Evolutionary conservation across 306 rosid species (phyloP).

Genomic region (Medicago lupulina): DNA sequence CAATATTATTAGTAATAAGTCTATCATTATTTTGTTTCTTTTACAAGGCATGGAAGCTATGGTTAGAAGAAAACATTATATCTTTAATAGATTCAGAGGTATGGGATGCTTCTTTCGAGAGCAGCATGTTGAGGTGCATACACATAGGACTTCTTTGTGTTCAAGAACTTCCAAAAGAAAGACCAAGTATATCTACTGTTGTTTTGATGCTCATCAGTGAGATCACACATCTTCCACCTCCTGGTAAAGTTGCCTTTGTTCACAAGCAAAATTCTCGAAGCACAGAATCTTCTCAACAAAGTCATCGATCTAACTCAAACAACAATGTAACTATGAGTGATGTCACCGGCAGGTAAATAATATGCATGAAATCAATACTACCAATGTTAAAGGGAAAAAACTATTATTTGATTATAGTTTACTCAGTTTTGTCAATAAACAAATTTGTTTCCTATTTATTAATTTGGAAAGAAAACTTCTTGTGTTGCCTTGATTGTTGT

Average conservation of each 20-base stretch:
- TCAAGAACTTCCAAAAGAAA: slow-evolving; percentile 50
- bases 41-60: slow-evolving; percentile 48
- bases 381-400: no score
- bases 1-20: neutral
- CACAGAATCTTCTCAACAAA: slow-evolving; percentile 37
- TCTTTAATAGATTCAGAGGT: slow-evolving; percentile 42
- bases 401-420: neutral
- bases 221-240: slow-evolving; percentile 48
- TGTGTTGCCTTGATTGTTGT: neutral
- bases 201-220: slow-evolving; percentile 55
- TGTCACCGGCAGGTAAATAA: slow-evolving; percentile 39
- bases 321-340: slow-evolving; percentile 48
- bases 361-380: neutral
- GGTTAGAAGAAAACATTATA: slow-evolving; percentile 38
- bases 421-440: slow-evolving; percentile 14
- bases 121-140: slow-evolving; percentile 45
- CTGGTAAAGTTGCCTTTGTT: slow-evolving; percentile 47
- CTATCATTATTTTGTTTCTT: neutral
- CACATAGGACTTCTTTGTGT: slow-evolving; percentile 50
- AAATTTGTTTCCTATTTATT: slow-evolving; percentile 1
- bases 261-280: slow-evolving; percentile 26
- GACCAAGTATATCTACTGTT: slow-evolving; percentile 45
- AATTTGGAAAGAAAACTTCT: neutral
- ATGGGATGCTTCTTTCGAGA: slow-evolving; percentile 34
- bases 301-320: slow-evolving; percentile 42